These are phyloP conservation scores for Botrytis tulipae DNA, from an alignment of 2,329 filamentous ascomycete genomes.

Conservation along the genomic window DNA sequence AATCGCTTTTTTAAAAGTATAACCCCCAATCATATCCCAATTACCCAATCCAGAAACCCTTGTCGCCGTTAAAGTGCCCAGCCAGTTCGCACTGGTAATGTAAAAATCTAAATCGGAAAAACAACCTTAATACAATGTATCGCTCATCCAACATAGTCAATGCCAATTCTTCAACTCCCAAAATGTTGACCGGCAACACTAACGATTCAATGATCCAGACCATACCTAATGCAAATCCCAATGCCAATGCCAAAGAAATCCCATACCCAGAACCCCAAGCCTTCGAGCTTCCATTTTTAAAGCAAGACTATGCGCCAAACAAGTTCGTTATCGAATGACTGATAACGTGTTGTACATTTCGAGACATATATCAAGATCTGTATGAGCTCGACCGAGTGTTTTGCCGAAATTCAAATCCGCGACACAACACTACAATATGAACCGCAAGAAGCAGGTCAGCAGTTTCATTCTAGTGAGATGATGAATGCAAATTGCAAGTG, in stretches of 20 bases:
- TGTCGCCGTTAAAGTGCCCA: background rate
- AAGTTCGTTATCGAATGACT: background rate
- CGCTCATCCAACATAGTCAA: background rate
- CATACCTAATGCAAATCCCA: background rate
- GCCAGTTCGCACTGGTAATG: conserved; percentile 10
- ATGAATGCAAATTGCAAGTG: conserved; percentile 45
- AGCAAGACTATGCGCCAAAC: background rate
- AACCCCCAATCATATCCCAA: background rate
- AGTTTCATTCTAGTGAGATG: background rate
- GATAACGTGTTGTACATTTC: background rate
- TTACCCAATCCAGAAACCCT: background rate
- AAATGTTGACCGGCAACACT: background rate
- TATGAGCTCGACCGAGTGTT: background rate
- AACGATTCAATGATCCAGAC: background rate
- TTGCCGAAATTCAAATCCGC: background rate
- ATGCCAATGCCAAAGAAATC: background rate
- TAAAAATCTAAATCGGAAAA: conserved; percentile 5
- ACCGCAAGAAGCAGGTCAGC: background rate
- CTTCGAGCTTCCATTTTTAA: background rate
- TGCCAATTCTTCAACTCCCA: background rate
- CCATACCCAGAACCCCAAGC: background rate
- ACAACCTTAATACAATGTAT: background rate
- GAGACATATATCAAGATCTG: background rate
- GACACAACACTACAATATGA: background rate
- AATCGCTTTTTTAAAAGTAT: background rate